Base-by-base conservation (phyloP, 805 yeast genomes). In the Blastobotrys parvus region DNA sequence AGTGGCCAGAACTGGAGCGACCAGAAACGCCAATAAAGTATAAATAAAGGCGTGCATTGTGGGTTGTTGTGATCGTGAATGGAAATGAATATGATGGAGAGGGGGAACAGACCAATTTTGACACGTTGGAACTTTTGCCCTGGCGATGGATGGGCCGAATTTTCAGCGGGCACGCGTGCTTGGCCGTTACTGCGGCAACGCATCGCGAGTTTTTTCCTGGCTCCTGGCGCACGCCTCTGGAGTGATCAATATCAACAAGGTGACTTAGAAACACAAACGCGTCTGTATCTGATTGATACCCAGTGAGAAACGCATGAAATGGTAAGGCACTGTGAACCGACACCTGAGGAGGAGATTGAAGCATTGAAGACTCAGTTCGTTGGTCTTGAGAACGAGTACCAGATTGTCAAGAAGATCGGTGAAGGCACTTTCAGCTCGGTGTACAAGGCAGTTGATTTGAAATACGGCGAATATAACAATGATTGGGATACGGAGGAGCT, bases 401-500 rank as follows among this genome's bases (percentile, higher is more conserved):
- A 72, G 17, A 55, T 78, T 21, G 61, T 77, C 17, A 78, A 75
- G 47, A 77, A 77, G 52, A 74, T 78, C 41, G 82, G 83, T 27
- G 83, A 78, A 57, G 84, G 84, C 20, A 78, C 84, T 1, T 78
- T 78, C 49, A 72, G 79, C 25, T 67, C 77, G 6, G 84, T 78
- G 4, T 78, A 75, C 63, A 73, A 70, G 51, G 84, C 83, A 1
- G 74, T 75, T 43, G 82, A 79, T 27, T 50, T 60, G 22, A 41
- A 53, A 10, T 57, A 60, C 64, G 50, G 67, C 57, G 46, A 72
- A 65, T 37, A 49, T 41, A 50, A 52, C 32, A 55, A 60, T 19
- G 31, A 21, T 3, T 36, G 39, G 39, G 27, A 23, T 15, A 17
- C 20, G 4, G 35, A 32, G 6, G n/a, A n/a, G n/a, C 17, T 7